Evolutionary conservation across 2,329 filamentous ascomycete genomes (phyloP), one percentile per base, ranked within the genome.

Genomic region (Corinectria fuckeliana): DNA sequence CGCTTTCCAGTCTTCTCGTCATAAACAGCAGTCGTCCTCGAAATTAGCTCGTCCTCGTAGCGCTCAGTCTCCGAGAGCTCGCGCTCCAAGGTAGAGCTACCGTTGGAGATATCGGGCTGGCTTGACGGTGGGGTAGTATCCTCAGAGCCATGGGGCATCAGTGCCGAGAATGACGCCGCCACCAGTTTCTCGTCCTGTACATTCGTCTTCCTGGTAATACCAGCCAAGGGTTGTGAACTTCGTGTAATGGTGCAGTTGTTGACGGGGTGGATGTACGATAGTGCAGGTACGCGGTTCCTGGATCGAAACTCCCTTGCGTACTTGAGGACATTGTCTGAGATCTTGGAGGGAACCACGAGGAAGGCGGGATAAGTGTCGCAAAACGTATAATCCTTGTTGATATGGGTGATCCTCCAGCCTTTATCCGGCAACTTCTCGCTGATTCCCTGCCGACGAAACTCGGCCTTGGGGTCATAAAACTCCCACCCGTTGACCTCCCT

Each of bases 221-320:
- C 95, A 2, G 94, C 91, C 57, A 94, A 82, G 0, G 95, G 95
- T 74, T 99, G 95, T 3, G 94, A 96, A 72, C 93, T 96, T 72
- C 95, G 86, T 2, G 94, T 97, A 64, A 99, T 97, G 21, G 93
- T 95, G 76, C 95, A 98, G 74, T 96, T 97, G 74, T 98, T 99
- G 69, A 97, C 83, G 0, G 92, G 92, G 75, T 99, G 95, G n/a
- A 97, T 86, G 75, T 99, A 99, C 20, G 93, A 93, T 36, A 99
- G 80, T 3, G 89, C 91, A 2, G 95, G 95, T 75, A 99, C 93
- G 60, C 95, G 89, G 63, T 90, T 88, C 60, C 93, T 87, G 1
- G 95, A 98, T 50, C 95, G 90, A 77, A 96, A 98, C 62, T 88
- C 86, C 59, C 89, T 91, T 23, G 93, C 95, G 73, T 99, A 96